Base-by-base conservation (phyloP, 352 stramenopile genomes). In the Pythium biforme region DNA sequence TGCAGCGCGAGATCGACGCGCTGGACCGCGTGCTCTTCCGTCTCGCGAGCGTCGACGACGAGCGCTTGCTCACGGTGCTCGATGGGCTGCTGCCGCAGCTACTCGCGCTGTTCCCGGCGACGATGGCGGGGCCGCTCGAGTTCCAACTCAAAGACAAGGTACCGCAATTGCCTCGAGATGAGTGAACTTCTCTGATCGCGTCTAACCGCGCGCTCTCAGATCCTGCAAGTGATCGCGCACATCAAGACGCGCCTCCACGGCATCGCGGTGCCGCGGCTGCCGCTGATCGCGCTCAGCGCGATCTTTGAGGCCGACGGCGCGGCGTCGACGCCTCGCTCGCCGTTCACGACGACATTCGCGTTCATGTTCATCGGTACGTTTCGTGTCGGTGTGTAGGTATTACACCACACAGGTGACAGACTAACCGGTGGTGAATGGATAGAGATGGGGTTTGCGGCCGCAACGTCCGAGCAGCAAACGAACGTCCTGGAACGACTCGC, bases 21-120 rank as follows among this genome's bases (percentile, higher is more conserved):
- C 71, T 92, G 43, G 80, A 92, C 41, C 83, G 83, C 70, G 76
- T 92, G 63, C 74, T 90, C 47, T 92, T 92, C 77, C 83, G 83
- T 8, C 75, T 92, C 27, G 83, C 80, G 43, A 92, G 79, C 59
- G 71, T 81, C 29, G 64, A 77, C n/a, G 83, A 90, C 37, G 83
- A 83, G 52, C 80, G 83, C 29, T 69, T 90, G 71, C 54, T 87
- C 20, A 48, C 73, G 17, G 81, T 92, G 55, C 64, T 92, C 41
- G 79, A 88, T 58, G 69, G 66, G 29, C 68, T 94, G 17, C 70
- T 94, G 15, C 84, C 84, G 17, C 75, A 90, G 69, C 68, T 94
- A 31, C 71, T 92, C 12, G 47, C 47, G 47, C 82, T 89, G 31
- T 90, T 92, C 58, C 79, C 82, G 10, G 64, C 53, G 12, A 70